Percentiles rank a stretch among this genome's conserved stretches.
Evolutionary conservation across 768 basidiomycete species (phyloP).

Genomic region (Pulveroboletus sp.): DNA sequence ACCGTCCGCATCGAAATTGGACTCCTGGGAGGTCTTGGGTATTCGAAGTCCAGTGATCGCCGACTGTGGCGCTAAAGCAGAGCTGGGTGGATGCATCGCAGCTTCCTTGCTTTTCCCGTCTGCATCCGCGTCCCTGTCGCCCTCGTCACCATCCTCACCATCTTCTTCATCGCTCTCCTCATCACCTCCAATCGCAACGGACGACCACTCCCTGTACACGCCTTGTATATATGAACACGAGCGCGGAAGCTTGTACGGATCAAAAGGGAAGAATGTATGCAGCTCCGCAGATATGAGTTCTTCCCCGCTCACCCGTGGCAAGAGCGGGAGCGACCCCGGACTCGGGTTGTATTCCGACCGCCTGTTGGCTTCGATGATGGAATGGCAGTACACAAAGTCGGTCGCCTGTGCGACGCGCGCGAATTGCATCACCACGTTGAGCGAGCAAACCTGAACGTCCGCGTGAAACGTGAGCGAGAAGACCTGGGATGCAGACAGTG

Average conservation of each 20-base stretch:
- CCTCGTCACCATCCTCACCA: slow-evolving; percentile 37
- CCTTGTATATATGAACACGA: slow-evolving; percentile 73
- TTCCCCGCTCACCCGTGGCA: slow-evolving; percentile 28
- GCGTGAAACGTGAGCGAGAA: not conserved
- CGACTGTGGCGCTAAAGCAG: not conserved
- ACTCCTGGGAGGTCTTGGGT: slow-evolving; percentile 18
- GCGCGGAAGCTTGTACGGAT: slow-evolving; percentile 87
- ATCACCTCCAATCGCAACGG: slow-evolving; percentile 67
- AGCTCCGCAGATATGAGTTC: slow-evolving; percentile 59
- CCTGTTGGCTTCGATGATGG: slow-evolving; percentile 85
- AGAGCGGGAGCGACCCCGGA: slow-evolving; percentile 14
- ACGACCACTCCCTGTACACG: slow-evolving; percentile 87
- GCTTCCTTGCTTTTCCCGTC: not conserved
- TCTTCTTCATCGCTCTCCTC: slow-evolving; percentile 70
- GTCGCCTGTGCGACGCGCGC: slow-evolving; percentile 89
- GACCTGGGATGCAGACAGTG: no score
- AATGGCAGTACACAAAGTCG: slow-evolving; percentile 90
- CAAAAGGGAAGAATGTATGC: slow-evolving; percentile 96
- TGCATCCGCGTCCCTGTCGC: slow-evolving; percentile 15
- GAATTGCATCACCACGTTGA: slow-evolving; percentile 89
- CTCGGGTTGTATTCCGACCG: slow-evolving; percentile 51
- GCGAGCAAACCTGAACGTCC: slow-evolving; percentile 75
- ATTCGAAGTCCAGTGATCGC: slow-evolving; percentile 18
- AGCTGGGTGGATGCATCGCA: slow-evolving; percentile 5
- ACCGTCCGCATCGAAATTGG: slow-evolving; percentile 40